A percentile compares a stretch with the other conserved stretches of the same genome.
phyloP scores from a whole-genome alignment of 345 rosid genomes.

The Angophora floribunda region DNA sequence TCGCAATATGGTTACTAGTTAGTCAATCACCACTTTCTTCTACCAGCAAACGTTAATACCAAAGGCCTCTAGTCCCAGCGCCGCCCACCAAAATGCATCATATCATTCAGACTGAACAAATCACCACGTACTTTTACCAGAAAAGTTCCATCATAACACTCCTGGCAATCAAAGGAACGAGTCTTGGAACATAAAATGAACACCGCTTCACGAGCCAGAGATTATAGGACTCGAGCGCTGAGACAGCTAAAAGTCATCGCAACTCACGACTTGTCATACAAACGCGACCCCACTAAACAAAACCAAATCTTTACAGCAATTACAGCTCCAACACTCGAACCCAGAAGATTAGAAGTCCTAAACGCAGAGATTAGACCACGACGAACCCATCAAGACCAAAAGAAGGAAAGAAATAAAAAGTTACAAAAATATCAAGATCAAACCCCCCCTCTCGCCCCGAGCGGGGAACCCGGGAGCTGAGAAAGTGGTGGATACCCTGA shows the following conservation, averaged over 20 bases:
- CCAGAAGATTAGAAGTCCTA: background rate
- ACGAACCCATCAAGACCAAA: background rate
- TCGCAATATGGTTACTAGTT: background rate
- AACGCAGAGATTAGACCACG: background rate
- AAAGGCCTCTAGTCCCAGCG: background rate
- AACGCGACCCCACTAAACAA: background rate
- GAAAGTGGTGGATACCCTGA: slow-evolving; percentile 37
- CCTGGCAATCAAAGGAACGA: background rate
- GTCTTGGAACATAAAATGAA: background rate
- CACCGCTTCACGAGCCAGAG: background rate
- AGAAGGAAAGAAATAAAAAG: background rate
- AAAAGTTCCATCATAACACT: background rate
- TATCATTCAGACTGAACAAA: background rate
- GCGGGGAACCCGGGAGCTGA: background rate
- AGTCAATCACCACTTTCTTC: background rate
- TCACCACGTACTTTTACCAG: background rate
- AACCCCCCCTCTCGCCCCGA: background rate
- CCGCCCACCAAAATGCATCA: background rate
- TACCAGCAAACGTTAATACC: background rate
- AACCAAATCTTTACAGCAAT: background rate
- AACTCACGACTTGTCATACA: background rate
- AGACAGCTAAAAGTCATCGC: background rate
- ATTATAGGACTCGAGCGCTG: background rate
- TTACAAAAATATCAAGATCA: background rate
- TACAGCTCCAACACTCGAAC: background rate